Evolutionary conservation across 441 rosid species (phyloP), one percentile per base, ranked within the genome.

Genomic region (Adansonia rubrostipa): DNA sequence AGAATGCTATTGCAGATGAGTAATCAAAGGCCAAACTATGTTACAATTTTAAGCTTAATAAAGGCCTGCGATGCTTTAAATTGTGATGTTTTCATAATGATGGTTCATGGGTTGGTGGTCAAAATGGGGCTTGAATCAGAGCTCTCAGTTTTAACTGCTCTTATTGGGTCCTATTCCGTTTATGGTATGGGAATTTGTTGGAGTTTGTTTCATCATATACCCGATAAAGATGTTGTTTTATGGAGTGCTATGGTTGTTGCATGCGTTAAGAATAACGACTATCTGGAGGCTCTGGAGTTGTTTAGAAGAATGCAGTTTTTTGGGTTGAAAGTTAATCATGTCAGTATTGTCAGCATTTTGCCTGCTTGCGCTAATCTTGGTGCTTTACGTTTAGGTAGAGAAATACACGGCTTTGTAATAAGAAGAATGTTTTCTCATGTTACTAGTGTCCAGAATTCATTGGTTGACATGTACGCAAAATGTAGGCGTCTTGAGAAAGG

Each of bases 241-340:
- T 51, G 74, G 84, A 81, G 84, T 64, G 82, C 84, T 24, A 77
- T 85, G 84, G 67, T 79, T 64, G 54, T 74, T 6, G 82, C 71
- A 15, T 80, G 75, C 60, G 79, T 77, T 20, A 79, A 79, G 74
- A 85, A 81, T 57, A 77, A 65, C 45, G 73, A 53, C 28, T 85
- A 78, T 58, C 28, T 50, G 51, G 78, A 81, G 66, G 88, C 81
- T 1, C 20, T 81, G 71, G 78, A 83, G 9, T 65, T 62, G 65
- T 83, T 81, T 13, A 69, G 81, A 58, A 80, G 57, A 74, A 80
- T 85, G 87, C 67, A 71, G 62, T 11, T 56, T 64, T 17, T 63
- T 58, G 80, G 78, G 45, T 69, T 68, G 78, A 54, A 65, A 57
- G 54, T 62, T 24, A 80, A 80, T 58, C 82, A 75, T 75, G 79